phyloP scores from a whole-genome alignment of 2,329 filamentous ascomycete species.

The Xylariales sp. region DNA sequence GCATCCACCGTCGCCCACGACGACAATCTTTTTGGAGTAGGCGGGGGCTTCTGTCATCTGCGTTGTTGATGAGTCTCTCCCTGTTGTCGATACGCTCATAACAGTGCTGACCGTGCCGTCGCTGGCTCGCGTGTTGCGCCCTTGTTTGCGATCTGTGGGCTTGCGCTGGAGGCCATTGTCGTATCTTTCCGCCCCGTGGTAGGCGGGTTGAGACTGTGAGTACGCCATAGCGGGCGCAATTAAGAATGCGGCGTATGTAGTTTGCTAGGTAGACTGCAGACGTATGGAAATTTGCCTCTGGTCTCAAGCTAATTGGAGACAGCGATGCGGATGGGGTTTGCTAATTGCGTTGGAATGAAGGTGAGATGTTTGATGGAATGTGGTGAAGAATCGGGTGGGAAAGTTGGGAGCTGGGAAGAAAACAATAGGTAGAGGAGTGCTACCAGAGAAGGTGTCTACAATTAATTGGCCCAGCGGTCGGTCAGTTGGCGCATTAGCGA shows the following conservation, averaged over 20 bases:
- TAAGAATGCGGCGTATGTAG: conserved; percentile 19
- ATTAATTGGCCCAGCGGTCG: conserved; percentile 5
- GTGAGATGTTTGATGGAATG: conserved; percentile 42
- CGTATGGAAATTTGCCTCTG: conserved; percentile 23
- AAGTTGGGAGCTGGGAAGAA: conserved; percentile 15
- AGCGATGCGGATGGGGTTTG: conserved; percentile 11
- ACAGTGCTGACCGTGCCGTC: conserved; percentile 91
- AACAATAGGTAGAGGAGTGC: conserved; percentile 16
- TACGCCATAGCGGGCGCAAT: conserved; percentile 59
- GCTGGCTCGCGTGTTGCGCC: conserved; percentile 75
- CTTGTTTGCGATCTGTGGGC: conserved; percentile 57
- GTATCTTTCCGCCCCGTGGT: conserved; percentile 59
- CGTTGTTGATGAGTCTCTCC: conserved; percentile 81
- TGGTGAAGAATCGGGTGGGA: conserved; percentile 16
- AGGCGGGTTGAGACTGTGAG: conserved; percentile 64
- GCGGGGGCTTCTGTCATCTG: conserved; percentile 89
- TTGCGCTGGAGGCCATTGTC: conserved; percentile 54
- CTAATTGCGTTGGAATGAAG: conserved; percentile 43
- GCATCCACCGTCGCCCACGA: conserved; percentile 97
- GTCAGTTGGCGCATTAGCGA: conserved; percentile 31
- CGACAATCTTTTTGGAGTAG: conserved; percentile 99
- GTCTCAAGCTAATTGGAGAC: conserved; percentile 36
- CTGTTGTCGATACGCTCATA: conserved; percentile 79
- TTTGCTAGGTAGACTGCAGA: conserved; percentile 20
- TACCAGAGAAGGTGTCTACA: conserved; percentile 18